Evolutionary conservation across 164 flowering plant genomes (phyloP).

Genomic region (Umbellularia californica): DNA sequence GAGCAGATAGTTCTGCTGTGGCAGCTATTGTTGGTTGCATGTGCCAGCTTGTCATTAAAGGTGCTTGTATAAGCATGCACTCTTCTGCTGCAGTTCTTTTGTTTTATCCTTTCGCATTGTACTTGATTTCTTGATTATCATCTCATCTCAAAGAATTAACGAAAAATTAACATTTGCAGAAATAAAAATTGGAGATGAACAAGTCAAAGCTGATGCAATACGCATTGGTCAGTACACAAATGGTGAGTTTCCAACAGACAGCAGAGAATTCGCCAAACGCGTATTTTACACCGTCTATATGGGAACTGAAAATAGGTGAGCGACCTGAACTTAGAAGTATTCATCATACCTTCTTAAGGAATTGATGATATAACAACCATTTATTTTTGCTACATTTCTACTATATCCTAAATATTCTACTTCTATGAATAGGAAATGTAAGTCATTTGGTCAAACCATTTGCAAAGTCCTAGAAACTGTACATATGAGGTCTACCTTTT

Average conservation of each 20-base stretch:
- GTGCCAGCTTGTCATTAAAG: constrained; percentile 96
- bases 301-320: constrained; percentile 95
- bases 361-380: no score
- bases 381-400: neutral
- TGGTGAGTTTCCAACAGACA: constrained; percentile 82
- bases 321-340: neutral
- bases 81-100: neutral
- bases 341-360: neutral
- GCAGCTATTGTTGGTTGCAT: constrained; percentile 94
- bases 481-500: neutral
- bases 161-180: constrained; percentile 42
- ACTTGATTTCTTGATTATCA: constrained; percentile 4
- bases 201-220: constrained; percentile 94
- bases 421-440: neutral
- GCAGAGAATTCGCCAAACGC: constrained; percentile 93
- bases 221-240: constrained; percentile 75
- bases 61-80: constrained; percentile 24
- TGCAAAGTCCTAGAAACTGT: neutral
- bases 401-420: neutral
- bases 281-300: constrained; percentile 86
- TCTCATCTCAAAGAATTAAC: constrained; percentile 7
- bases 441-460: neutral
- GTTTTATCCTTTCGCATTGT: neutral
- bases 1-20: constrained; percentile 82
- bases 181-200: constrained; percentile 76